Evolutionary conservation across 148 eudicot species (phyloP), one percentile per base, ranked within the genome.

Genomic region (Selenicereus undatus): DNA sequence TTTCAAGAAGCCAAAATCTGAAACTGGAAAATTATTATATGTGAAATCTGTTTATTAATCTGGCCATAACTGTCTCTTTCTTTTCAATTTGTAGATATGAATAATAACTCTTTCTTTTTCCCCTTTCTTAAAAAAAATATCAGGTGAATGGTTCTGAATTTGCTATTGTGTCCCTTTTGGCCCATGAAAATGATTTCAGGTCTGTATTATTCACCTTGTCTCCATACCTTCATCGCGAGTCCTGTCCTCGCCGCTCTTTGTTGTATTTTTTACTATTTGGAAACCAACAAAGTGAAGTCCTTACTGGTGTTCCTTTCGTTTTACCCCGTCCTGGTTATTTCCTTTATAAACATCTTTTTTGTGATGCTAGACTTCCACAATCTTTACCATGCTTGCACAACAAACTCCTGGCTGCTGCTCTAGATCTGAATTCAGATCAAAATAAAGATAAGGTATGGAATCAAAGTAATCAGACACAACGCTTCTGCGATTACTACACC

Each of bases 71-170:
- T n/a, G 17, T 71, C 12, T 27, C n/a, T 58, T 17, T 82, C 51
- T 77, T 43, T 77, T 45, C 65, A 8, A 74, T 74, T 54, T 52
- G 50, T 52, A 52, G 73, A 48, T 68, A 50, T 75, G 35, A 42
- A 42, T 68, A 29, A 4, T 84, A 60, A 81, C 50, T 71, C 32
- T 56, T 54, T 20, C 20, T n/a, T 5, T 6, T n/a, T 84, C 48
- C 72, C 51, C 76, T 70, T 71, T n/a, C 29, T 48, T 73, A 36
- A 70, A 66, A 26, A 66, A 64, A 42, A 39, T 39, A 39, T 39
- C 86, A 96, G 99, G 97, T 91, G 48, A 94, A 90, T 80, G 98
- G 98, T 27, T 71, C 88, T 89, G 99, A 96, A 90, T 89, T 87
- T 81, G 99, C 95, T 81, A 70, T 96, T 71, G 74, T 94, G 39